Base-by-base conservation (phyloP, 129 eudicot species). In the Oenanthe sinensis region DNA sequence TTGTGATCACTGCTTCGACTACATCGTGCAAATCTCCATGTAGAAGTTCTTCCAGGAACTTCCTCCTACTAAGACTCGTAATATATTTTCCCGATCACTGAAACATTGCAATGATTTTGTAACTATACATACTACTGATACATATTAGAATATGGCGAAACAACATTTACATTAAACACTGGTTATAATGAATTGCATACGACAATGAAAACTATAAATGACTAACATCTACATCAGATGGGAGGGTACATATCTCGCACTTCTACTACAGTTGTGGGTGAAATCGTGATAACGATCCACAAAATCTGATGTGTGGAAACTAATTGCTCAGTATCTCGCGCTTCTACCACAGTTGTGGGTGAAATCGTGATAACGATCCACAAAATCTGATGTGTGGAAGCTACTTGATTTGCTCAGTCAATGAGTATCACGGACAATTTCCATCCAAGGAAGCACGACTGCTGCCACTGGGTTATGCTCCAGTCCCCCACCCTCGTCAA, bases 401-500 rank as follows among this genome's bases (percentile, higher is more conserved):
- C 78, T 82, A 82, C 5, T 28, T 76, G 44, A 82, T 8, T 28
- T 76, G 44, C 10, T 76, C 68, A 44, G 74, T 71, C 79, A 67
- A 91, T 94, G 96, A 42, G 92, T 94, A 83, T 94, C 98, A 1
- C 87, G 96, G 39, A 91, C 93, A 74, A 89, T 79, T 50, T 77
- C 85, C 89, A 84, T 85, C 39, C 90, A 86, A 17, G 98, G 96
- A 55, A 94, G 93, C 81, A 94, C 87, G 28, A 89, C 75, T 20
- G 98, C 97, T 71, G 96, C 97, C 26, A 93, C 75, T 0, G 97
- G 93, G 75, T 94, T 91, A 37, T 84, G 70, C 84, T 78, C 82
- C 7, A 85, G 78, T 22, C 98, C 98, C 19, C 96, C 97, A 7
- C 97, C 90, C 83, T 87, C 82, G 50, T 94, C 98, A 24, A 94